Evolutionary conservation across 2,329 filamentous ascomycete species (phyloP), one percentile per base, ranked within the genome.

Genomic region (Hypoxylon sp.): DNA sequence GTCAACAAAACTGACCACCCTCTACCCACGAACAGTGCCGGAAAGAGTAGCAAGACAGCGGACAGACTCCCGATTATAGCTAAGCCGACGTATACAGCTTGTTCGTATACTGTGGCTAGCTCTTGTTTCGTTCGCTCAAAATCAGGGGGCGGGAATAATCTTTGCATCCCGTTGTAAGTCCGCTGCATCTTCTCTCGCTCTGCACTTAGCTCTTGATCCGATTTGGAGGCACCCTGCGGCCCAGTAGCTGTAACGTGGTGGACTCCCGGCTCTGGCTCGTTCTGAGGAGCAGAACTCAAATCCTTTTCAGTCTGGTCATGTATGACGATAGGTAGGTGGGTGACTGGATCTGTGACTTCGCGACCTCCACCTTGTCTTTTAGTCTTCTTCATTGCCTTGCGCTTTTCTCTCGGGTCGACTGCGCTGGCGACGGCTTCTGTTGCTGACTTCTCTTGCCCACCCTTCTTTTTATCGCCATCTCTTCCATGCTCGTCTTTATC

Each of bases 261-360:
- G 1, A 75, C 70, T 1, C 79, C 80, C 16, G 77, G 73, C 50
- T 76, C 74, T 0, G 77, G 65, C 11, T 75, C 67, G 44, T 80
- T 80, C 42, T 78, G 76, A 2, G 77, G 79, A 53, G 56, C 77
- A n/a, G 64, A 76, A 14, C 80, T 73, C 11, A 92, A 79, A 54
- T 90, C 87, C 38, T 87, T 84, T 26, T 84, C 81, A 0, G 89
- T 91, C 71, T 89, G 89, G 73, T 92, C 90, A 72, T 91, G 88
- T 33, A 92, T 89, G 33, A 79, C 81, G 49, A 92, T 83, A 1
- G 89, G 89, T 2, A 92, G 80, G 76, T 92, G 90, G 1, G 90
- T 93, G 38, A 92, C 84, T 0, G 90, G 90, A 72, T 93, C 90
- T 1, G 89, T 92, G 48, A 92, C 90, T 73, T 90, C 83, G 63